These are phyloP conservation scores for Simmondsia chinensis DNA, from an alignment of 148 eudicot species.

Conservation along the genomic window DNA sequence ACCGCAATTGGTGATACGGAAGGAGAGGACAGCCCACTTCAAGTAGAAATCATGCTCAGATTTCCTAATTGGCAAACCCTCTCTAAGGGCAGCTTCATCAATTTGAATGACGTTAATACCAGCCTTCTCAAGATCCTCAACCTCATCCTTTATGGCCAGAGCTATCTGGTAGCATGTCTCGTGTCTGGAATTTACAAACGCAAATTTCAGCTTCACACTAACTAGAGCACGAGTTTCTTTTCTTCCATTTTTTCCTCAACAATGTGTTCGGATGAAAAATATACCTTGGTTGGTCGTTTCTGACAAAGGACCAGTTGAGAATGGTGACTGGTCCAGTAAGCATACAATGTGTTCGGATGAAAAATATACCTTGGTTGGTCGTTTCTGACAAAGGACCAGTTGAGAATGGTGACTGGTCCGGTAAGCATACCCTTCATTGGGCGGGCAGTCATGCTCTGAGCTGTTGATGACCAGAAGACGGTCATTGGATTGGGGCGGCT, in stretches of 20 bases:
- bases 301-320: not conserved
- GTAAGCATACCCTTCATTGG: slow-evolving; percentile 99
- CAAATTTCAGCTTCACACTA: not conserved
- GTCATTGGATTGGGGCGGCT: slow-evolving; percentile 97
- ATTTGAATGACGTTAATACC: slow-evolving; percentile 86
- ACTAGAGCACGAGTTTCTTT: not conserved
- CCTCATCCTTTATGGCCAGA: slow-evolving; percentile 93
- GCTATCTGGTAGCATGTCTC: slow-evolving; percentile 98
- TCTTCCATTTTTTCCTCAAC: too few species aligned
- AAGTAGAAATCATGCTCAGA: slow-evolving; percentile 86
- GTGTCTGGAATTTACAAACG: slow-evolving; percentile 29
- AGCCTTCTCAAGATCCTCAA: slow-evolving; percentile 95
- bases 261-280: too few species aligned
- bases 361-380: slow-evolving; percentile 80
- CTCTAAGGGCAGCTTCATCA: slow-evolving; percentile 97
- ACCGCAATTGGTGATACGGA: slow-evolving; percentile 90
- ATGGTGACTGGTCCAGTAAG: not conserved
- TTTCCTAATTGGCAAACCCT: slow-evolving; percentile 89
- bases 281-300: too few species aligned
- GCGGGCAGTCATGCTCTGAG: slow-evolving; percentile 93
- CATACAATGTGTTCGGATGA: not conserved
- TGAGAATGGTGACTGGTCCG: slow-evolving; percentile 88
- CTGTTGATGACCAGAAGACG: slow-evolving; percentile 84
- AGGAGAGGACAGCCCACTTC: slow-evolving; percentile 97
- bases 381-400: slow-evolving; percentile 92